phyloP scores from a whole-genome alignment of 805 yeast genomes.

The Yamadazyma endophytica region DNA sequence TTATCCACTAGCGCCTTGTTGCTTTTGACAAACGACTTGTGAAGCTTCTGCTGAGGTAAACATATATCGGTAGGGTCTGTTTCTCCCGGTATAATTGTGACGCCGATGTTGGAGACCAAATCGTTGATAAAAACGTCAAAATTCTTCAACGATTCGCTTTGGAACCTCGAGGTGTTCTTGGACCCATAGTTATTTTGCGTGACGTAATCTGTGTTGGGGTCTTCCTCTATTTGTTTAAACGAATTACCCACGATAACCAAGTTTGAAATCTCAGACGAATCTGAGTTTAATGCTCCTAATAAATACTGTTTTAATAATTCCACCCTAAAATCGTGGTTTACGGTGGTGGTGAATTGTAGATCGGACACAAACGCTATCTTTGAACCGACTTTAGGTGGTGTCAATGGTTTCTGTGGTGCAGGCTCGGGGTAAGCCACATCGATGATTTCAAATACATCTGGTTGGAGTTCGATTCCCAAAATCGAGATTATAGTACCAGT shows the following conservation, averaged over 20 bases:
- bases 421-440: slow-evolving; percentile 72
- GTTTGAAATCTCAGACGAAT: slow-evolving; percentile 35
- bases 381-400: slow-evolving; percentile 17
- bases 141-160: slow-evolving; percentile 43
- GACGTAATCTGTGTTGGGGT: slow-evolving; percentile 24
- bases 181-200: slow-evolving; percentile 46
- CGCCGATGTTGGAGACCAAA: slow-evolving; percentile 56
- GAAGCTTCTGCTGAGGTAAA: slow-evolving; percentile 90
- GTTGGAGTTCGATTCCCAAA: slow-evolving; percentile 76
- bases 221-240: slow-evolving; percentile 29
- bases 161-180: slow-evolving; percentile 50
- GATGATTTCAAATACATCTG: slow-evolving; percentile 80
- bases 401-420: slow-evolving; percentile 48
- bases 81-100: slow-evolving; percentile 79
- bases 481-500: slow-evolving; percentile 90
- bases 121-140: slow-evolving; percentile 60
- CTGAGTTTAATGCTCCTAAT: slow-evolving; percentile 54
- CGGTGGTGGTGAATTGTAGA: slow-evolving; percentile 47
- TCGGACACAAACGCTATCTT: slow-evolving; percentile 79
- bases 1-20: slow-evolving; percentile 37
- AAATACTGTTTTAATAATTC: slow-evolving; percentile 67
- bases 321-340: slow-evolving; percentile 40
- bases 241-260: slow-evolving; percentile 76
- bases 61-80: slow-evolving; percentile 81
- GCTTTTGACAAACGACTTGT: slow-evolving; percentile 60